Conservation (phyloP, 257 asterid species). For the Ilex asprella region DNA sequence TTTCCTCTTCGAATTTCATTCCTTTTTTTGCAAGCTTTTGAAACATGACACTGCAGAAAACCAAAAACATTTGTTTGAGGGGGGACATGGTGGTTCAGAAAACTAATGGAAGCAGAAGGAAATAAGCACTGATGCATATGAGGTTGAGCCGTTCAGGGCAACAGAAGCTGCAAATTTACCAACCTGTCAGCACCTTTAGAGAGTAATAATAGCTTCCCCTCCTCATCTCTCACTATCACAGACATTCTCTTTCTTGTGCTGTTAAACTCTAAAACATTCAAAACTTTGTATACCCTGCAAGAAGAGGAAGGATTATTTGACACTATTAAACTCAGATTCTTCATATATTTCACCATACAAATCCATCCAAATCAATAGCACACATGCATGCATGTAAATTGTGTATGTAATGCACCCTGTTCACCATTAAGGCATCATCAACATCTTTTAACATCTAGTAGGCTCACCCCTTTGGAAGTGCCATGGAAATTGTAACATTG, state of each 20-base stretch:
- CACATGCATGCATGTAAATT: too few relatives aligned
- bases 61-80: not conserved
- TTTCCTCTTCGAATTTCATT: constrained; percentile 48
- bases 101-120: not conserved
- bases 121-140: too few relatives aligned
- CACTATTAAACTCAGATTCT: constrained; percentile 7
- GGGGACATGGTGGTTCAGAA: not conserved
- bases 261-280: constrained; percentile 69
- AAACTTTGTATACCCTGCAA: constrained; percentile 67
- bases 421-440: too few relatives aligned
- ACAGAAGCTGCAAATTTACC: constrained; percentile 18
- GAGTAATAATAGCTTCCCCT: constrained; percentile 66
- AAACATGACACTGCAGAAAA: constrained; percentile 64
- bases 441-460: too few relatives aligned
- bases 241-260: constrained; percentile 94
- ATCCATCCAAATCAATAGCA: constrained; percentile 1
- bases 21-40: constrained; percentile 63
- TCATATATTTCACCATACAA: not conserved
- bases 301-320: not conserved
- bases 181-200: constrained; percentile 96
- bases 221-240: constrained; percentile 72
- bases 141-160: too few relatives aligned
- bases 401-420: too few relatives aligned
- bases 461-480: too few relatives aligned
- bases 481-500: too few relatives aligned